Base-by-base conservation (phyloP, 2,329 filamentous ascomycete species). In the Mariannaea elegans region DNA sequence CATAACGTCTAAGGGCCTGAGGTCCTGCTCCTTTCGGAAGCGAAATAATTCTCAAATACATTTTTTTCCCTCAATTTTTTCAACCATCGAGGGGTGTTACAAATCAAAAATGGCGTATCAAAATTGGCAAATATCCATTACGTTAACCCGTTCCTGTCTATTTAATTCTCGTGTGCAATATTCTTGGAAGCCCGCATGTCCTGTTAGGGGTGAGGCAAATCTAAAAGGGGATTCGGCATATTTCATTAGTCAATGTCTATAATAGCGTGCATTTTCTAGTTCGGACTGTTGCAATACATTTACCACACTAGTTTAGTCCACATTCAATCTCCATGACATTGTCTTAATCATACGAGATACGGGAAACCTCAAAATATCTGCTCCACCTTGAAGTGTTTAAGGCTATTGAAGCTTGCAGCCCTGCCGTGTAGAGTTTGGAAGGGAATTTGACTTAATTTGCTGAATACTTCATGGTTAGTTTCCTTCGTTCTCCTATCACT, bases 71-170 rank as follows among this genome's bases (percentile, higher is more conserved):
- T 50, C 51, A 58, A 49, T 52, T 45, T 51, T 13, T 47, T 38
- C 38, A 58, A 51, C 45, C 3, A 56, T 50, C 59, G 41, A 54
- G 48, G 57, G 54, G 41, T 51, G 48, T 57, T 47, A 44, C 39
- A 59, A 38, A 65, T 65, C 34, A 42, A 65, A 60, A 47, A 64
- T 51, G 67, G 67, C 67, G 67, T 61, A 57, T 68, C 53, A 69
- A 69, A 69, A 69, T 62, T 57, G 57, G 52, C 51, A 64, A 61
- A 44, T 55, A 50, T 65, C 41, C 53, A 24, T 36, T 49, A 53
- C n/a, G 55, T 56, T 58, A 23, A 31, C 58, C 32, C 52, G 58
- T 44, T 69, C 62, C 64, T 68, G 47, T 56, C 52, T 56, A 49
- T 61, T 41, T 42, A 55, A 63, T 65, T 61, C 23, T 38, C 23